Percentiles rank a stretch among this genome's conserved stretches.
These are phyloP conservation scores for Barnettozyma californica DNA, from an alignment of 805 yeast genomes.

Conservation along the genomic window DNA sequence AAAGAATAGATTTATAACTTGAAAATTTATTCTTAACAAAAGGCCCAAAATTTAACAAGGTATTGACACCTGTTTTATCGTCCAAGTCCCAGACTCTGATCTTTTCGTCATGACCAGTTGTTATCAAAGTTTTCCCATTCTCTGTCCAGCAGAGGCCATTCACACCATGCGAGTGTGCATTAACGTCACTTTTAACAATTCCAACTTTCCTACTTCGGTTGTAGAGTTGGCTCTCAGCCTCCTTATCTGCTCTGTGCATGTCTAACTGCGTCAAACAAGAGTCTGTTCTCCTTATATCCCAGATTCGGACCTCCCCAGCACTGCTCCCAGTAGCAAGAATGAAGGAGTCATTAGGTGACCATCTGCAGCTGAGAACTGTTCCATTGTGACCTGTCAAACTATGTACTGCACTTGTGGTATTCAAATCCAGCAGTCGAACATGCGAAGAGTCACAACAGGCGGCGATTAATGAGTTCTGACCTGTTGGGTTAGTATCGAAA, in stretches of 20 bases:
- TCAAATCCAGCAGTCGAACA: slow-evolving; percentile 64
- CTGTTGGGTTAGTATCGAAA: slow-evolving; percentile 52
- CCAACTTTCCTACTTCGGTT: slow-evolving; percentile 21
- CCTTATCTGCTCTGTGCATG: slow-evolving; percentile 38
- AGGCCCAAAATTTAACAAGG: slow-evolving; percentile 73
- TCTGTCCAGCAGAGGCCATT: slow-evolving; percentile 78
- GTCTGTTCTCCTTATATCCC: slow-evolving; percentile 77
- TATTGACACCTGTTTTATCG: slow-evolving; percentile 45
- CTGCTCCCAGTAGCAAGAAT: slow-evolving; percentile 74
- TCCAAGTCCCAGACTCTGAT: slow-evolving; percentile 72
- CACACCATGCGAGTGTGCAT: slow-evolving; percentile 74
- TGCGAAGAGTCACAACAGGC: slow-evolving; percentile 67
- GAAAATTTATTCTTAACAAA: slow-evolving; percentile 58
- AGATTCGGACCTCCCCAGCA: slow-evolving; percentile 73
- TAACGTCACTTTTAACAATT: slow-evolving; percentile 22
- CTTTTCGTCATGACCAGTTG: slow-evolving; percentile 78
- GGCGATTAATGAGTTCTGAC: slow-evolving; percentile 51
- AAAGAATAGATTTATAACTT: slow-evolving; percentile 16
- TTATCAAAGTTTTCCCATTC: slow-evolving; percentile 53
- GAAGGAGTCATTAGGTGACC: slow-evolving; percentile 65
- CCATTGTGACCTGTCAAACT: slow-evolving; percentile 55
- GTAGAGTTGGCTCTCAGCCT: slow-evolving; percentile 14
- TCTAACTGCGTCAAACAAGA: slow-evolving; percentile 64
- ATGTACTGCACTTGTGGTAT: slow-evolving; percentile 71
- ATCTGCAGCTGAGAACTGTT: slow-evolving; percentile 52